phyloP scores from a whole-genome alignment of 2,329 filamentous ascomycete species.

The Dothistroma septosporum region DNA sequence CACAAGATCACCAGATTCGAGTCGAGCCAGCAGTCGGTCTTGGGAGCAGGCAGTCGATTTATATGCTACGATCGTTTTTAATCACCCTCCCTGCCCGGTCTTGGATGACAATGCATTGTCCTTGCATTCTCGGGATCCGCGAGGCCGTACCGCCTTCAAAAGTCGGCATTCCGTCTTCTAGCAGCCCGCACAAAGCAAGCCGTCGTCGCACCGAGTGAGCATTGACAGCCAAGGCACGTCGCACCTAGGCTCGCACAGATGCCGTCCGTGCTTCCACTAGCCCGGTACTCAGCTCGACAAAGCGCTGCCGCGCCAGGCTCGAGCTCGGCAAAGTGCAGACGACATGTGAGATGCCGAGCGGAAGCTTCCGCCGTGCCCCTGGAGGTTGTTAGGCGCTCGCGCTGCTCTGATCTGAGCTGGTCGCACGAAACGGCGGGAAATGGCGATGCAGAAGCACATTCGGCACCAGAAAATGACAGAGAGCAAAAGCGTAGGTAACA shows the following conservation, averaged over 20 bases:
- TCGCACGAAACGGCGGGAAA: neutral
- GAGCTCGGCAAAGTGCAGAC: neutral
- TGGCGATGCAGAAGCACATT: neutral
- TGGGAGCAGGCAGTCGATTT: constrained; percentile 5
- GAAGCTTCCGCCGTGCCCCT: constrained; percentile 1
- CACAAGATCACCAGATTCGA: constrained; percentile 1
- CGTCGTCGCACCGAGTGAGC: neutral
- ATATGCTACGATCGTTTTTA: constrained; percentile 28
- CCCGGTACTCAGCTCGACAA: neutral
- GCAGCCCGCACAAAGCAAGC: neutral
- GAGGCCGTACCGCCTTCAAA: neutral
- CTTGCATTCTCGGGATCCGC: constrained; percentile 3
- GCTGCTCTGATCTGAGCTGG: neutral
- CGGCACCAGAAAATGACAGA: neutral
- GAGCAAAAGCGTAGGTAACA: neutral
- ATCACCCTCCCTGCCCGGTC: constrained; percentile 14
- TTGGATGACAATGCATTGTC: constrained; percentile 14
- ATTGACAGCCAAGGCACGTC: neutral
- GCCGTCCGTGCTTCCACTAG: constrained; percentile 3
- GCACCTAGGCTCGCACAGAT: neutral
- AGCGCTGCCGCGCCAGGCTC: neutral
- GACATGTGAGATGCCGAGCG: neutral
- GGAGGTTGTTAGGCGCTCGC: neutral
- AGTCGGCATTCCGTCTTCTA: neutral
- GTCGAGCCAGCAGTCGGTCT: neutral